phyloP scores from a whole-genome alignment of 179 eudicot species.

The Gypsophila paniculata region DNA sequence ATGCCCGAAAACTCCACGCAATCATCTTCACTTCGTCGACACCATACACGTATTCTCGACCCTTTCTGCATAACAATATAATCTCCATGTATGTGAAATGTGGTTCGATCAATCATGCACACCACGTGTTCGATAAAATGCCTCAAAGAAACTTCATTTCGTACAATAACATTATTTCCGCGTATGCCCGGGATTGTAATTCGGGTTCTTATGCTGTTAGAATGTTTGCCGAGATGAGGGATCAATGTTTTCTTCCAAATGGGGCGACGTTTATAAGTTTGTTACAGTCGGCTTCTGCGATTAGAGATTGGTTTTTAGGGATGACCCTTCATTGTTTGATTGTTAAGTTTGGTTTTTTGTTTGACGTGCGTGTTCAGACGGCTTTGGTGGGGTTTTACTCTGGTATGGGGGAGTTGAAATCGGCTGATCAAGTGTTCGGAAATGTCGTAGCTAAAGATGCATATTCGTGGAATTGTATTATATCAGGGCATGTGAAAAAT shows the following conservation, averaged over 20 bases:
- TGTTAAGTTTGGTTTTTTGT: constrained; percentile 46
- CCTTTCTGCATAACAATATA: constrained; percentile 60
- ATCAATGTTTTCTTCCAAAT: constrained; percentile 44
- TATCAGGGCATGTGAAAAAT: constrained; percentile 59
- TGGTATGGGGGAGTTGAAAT: constrained; percentile 48
- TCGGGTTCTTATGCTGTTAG: constrained; percentile 29
- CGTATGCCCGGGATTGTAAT: constrained; percentile 51
- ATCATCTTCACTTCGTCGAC: constrained; percentile 51
- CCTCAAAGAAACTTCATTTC: constrained; percentile 62
- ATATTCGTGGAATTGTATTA: constrained; percentile 67
- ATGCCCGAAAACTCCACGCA: constrained; percentile 61
- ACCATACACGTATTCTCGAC: constrained; percentile 29
- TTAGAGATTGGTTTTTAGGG: constrained; percentile 41
- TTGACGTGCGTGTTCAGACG: constrained; percentile 53
- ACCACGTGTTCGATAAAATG: constrained; percentile 74
- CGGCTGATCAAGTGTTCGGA: constrained; percentile 44
- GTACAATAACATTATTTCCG: constrained; percentile 56
- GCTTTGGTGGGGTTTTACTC: constrained; percentile 64
- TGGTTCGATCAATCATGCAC: constrained; percentile 47
- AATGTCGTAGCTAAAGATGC: constrained; percentile 41
- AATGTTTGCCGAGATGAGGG: constrained; percentile 40
- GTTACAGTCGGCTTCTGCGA: constrained; percentile 44
- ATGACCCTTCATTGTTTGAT: constrained; percentile 45
- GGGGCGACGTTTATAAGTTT: constrained; percentile 62
- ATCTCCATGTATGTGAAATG: constrained; percentile 60